These are phyloP conservation scores for Daedaleopsis sinensis DNA, from an alignment of 768 basidiomycete species.

Conservation along the genomic window DNA sequence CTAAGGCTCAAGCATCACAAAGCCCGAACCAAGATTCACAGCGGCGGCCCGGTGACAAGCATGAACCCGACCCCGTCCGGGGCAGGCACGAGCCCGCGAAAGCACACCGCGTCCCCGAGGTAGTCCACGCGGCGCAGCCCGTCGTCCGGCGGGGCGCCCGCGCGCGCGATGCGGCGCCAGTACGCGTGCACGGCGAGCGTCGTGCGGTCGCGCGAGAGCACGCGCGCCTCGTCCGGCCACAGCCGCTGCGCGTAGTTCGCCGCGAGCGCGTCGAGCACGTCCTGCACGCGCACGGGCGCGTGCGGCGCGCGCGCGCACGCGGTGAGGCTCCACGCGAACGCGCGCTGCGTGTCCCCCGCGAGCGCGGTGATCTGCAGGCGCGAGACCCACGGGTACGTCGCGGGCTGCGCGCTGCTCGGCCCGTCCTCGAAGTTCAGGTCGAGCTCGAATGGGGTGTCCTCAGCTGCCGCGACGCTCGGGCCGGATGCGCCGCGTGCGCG, in stretches of 20 bases:
- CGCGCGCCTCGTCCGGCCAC: slow-evolving; percentile 27
- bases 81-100: slow-evolving; percentile 56
- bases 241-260: slow-evolving; percentile 43
- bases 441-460: background rate
- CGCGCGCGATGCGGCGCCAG: slow-evolving; percentile 24
- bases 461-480: background rate
- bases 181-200: slow-evolving; percentile 19
- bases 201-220: slow-evolving; percentile 24
- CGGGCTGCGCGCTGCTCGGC: slow-evolving; percentile 52
- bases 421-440: slow-evolving; percentile 18
- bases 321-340: slow-evolving; percentile 60
- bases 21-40: too few species aligned
- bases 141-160: slow-evolving; percentile 22
- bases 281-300: slow-evolving; percentile 34
- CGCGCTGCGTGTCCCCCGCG: slow-evolving; percentile 51
- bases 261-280: slow-evolving; percentile 52
- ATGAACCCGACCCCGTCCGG: slow-evolving; percentile 46
- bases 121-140: slow-evolving; percentile 47
- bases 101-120: slow-evolving; percentile 49
- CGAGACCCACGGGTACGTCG: slow-evolving; percentile 63
- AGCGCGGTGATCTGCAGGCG: slow-evolving; percentile 57
- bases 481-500: background rate
- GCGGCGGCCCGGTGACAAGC: slow-evolving; percentile 33
- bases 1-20: too few species aligned
- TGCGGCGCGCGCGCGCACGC: slow-evolving; percentile 33